Evolutionary conservation across 2,329 filamentous ascomycete species (phyloP).

Genomic region (Trichoderma oligosporum): DNA sequence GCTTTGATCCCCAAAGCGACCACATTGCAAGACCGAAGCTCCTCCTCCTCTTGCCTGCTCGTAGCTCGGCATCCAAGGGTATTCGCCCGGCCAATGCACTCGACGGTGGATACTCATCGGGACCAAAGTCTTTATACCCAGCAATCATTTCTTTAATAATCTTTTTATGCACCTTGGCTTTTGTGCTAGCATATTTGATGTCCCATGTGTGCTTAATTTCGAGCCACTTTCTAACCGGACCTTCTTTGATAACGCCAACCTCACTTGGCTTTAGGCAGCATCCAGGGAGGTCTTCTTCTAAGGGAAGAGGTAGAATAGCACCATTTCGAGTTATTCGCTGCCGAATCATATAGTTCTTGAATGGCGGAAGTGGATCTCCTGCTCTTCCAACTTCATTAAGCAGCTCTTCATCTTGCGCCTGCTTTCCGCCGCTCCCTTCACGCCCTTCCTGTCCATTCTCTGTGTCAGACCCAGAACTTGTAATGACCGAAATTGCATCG

Average conservation of each 20-base stretch:
- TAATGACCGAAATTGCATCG: constrained; percentile 71
- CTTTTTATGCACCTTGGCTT: constrained; percentile 67
- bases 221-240: constrained; percentile 80
- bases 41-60: constrained; percentile 53
- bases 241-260: constrained; percentile 76
- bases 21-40: constrained; percentile 78
- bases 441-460: constrained; percentile 26
- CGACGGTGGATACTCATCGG: constrained; percentile 75
- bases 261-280: constrained; percentile 60
- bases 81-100: constrained; percentile 75
- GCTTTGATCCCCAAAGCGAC: constrained; percentile 83
- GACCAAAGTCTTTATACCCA: constrained; percentile 67
- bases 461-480: constrained; percentile 48
- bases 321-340: constrained; percentile 81
- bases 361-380: constrained; percentile 76
- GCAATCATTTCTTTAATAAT: constrained; percentile 67
- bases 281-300: constrained; percentile 59
- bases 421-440: constrained; percentile 23
- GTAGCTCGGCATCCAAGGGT: constrained; percentile 42
- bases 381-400: constrained; percentile 68
- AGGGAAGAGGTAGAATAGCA: constrained; percentile 63
- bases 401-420: constrained; percentile 20
- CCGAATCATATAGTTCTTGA: constrained; percentile 85
- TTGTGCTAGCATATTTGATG: constrained; percentile 63
- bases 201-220: constrained; percentile 71